These are phyloP conservation scores for Blastobotrys americana DNA, from an alignment of 805 yeast genomes.

Conservation along the genomic window DNA sequence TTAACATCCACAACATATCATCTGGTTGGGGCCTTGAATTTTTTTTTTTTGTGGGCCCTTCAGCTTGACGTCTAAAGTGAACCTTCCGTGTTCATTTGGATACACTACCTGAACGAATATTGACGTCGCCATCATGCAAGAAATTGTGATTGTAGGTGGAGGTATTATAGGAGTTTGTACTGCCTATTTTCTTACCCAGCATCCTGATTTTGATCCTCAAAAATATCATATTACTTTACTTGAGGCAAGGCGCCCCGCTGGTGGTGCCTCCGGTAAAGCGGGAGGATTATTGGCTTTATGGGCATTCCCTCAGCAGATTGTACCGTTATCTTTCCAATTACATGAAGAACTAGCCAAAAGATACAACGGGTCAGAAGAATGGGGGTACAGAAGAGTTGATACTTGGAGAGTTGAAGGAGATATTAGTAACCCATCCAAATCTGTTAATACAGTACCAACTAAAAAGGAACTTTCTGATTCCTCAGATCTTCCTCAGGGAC, in stretches of 20 bases:
- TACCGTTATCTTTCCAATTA: conserved; percentile 74
- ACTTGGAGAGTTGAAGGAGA: conserved; percentile 87
- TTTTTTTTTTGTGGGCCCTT: no score
- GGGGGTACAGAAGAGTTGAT: conserved; percentile 89
- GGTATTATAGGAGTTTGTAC: conserved; percentile 96
- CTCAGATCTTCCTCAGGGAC: conserved; percentile 33
- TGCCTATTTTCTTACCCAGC: conserved; percentile 80
- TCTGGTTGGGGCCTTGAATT: no score
- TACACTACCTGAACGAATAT: no score
- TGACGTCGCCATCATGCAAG: not conserved
- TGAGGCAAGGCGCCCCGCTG: conserved; percentile 89
- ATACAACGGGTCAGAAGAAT: conserved; percentile 74
- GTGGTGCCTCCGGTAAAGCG: conserved; percentile 96
- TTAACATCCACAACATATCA: no score
- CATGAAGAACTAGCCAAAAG: conserved; percentile 76
- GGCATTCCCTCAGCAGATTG: conserved; percentile 96
- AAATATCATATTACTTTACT: conserved; percentile 76
- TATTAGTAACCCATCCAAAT: conserved; percentile 28
- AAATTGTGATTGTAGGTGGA: conserved; percentile 40
- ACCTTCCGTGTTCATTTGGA: no score
- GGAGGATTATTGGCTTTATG: conserved; percentile 92
- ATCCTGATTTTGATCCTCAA: conserved; percentile 66
- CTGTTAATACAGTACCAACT: not conserved
- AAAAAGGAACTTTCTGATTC: no score
- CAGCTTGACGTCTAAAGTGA: no score